These are phyloP conservation scores for Diospyros lotus DNA, from an alignment of 148 eudicot species.

Conservation along the genomic window DNA sequence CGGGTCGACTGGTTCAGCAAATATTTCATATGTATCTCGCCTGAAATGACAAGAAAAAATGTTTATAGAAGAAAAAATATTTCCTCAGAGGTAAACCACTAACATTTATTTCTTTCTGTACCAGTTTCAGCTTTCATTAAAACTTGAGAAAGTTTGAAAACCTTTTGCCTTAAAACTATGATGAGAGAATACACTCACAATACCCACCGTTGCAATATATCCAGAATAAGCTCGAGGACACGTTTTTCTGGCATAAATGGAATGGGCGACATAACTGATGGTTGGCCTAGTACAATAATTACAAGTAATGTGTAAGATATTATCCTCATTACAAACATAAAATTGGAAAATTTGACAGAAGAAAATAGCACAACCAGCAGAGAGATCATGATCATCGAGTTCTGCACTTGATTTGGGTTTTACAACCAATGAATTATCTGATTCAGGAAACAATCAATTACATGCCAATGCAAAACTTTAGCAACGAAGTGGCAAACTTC, in stretches of 20 bases:
- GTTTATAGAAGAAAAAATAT: not conserved
- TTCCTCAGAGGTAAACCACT: not conserved
- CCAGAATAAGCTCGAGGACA: conserved; percentile 66
- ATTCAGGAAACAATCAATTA: conserved; percentile 10
- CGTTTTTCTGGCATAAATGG: conserved; percentile 51
- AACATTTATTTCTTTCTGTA: not conserved
- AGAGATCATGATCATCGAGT: conserved; percentile 16
- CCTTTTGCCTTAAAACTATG: not conserved
- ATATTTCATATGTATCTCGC: conserved; percentile 69
- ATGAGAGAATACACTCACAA: not conserved
- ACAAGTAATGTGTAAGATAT: not conserved
- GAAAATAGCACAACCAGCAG: conserved; percentile 9
- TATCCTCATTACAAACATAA: not conserved
- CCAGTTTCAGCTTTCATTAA: not conserved
- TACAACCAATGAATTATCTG: conserved; percentile 13
- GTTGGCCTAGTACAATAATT: conserved; percentile 14
- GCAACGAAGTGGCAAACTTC: not conserved
- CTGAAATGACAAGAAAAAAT: conserved; percentile 24
- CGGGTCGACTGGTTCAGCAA: conserved; percentile 87
- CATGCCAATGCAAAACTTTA: not conserved
- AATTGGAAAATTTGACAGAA: not conserved
- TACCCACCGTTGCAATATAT: conserved; percentile 61
- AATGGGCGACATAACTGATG: conserved; percentile 15
- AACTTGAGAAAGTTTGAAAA: not conserved
- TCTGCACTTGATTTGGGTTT: conserved; percentile 20